Conservation (phyloP, 2,329 filamentous ascomycete genomes). For the Phialophora tarda region DNA sequence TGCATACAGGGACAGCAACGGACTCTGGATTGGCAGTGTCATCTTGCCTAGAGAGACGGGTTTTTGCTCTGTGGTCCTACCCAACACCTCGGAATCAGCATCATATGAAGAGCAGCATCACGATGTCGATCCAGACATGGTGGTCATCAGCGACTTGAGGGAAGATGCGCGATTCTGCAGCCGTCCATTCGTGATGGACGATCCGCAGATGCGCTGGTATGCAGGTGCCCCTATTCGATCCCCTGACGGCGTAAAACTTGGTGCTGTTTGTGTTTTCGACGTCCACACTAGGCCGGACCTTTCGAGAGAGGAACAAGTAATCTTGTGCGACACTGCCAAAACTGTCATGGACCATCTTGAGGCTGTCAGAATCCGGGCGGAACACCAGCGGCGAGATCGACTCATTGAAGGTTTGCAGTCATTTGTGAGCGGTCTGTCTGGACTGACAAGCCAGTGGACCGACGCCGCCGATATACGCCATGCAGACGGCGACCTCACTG, state of each 20-base stretch:
- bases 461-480: neutral
- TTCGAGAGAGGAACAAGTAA: constrained; percentile 54
- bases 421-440: constrained; percentile 52
- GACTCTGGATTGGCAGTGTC: constrained; percentile 41
- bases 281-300: constrained; percentile 57
- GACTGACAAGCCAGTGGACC: constrained; percentile 1
- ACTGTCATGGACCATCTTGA: constrained; percentile 67
- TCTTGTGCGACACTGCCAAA: constrained; percentile 61
- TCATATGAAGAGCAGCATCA: neutral
- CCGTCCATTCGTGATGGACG: constrained; percentile 44
- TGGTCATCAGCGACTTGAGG: constrained; percentile 47
- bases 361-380: constrained; percentile 58
- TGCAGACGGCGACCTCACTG: neutral
- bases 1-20: constrained; percentile 32
- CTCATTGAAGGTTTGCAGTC: constrained; percentile 61
- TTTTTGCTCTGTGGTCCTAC: constrained; percentile 36
- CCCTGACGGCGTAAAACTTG: constrained; percentile 62
- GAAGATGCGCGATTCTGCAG: constrained; percentile 42
- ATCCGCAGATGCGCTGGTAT: constrained; percentile 55
- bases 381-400: constrained; percentile 58
- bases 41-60: constrained; percentile 40
- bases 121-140: constrained; percentile 5
- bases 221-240: constrained; percentile 66
- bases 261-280: constrained; percentile 54
- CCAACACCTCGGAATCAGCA: constrained; percentile 1